phyloP scores from a whole-genome alignment of 2,329 filamentous ascomycete genomes.

The Verticillium nonalfalfae region DNA sequence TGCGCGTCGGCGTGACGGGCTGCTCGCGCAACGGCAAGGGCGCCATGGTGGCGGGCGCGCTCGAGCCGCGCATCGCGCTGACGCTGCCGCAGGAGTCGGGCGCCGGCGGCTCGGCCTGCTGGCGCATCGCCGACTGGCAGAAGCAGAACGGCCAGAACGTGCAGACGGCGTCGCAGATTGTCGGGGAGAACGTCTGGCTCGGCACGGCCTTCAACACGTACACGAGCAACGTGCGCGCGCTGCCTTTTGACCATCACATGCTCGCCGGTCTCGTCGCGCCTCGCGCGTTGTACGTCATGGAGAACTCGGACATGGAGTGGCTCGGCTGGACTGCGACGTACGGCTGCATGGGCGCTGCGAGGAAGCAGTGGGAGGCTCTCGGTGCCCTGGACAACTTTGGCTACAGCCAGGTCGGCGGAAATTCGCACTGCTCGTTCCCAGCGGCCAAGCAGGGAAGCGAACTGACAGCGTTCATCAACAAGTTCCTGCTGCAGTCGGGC shows the following conservation, averaged over 20 bases:
- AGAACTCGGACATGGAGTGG: conserved; percentile 45
- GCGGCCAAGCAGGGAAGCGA: conserved; percentile 32
- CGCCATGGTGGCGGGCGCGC: conserved; percentile 40
- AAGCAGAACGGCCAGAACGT: conserved; percentile 37
- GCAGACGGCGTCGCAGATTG: conserved; percentile 42
- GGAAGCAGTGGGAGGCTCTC: conserved; percentile 38
- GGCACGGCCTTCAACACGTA: conserved; percentile 40
- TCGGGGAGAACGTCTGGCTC: conserved; percentile 49
- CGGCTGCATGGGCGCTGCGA: conserved; percentile 41
- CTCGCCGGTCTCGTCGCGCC: conserved; percentile 44
- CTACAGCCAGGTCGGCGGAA: conserved; percentile 38
- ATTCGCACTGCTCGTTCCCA: conserved; percentile 45
- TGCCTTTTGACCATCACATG: conserved; percentile 47
- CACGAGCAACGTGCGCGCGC: conserved; percentile 38
- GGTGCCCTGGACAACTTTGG: conserved; percentile 41
- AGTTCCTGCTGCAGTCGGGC: conserved; percentile 29
- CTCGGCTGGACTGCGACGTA: conserved; percentile 40
- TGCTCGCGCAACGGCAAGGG: conserved; percentile 47
- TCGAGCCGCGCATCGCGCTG: conserved; percentile 40
- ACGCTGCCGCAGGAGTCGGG: conserved; percentile 44
- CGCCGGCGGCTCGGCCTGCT: conserved; percentile 41
- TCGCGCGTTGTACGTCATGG: conserved; percentile 40
- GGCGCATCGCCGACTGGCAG: conserved; percentile 27
- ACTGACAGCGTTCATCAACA: conserved; percentile 41
- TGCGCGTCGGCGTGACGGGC: conserved; percentile 36